phyloP scores from a whole-genome alignment of 805 yeast species.

The Wickerhamiella parazyma region DNA sequence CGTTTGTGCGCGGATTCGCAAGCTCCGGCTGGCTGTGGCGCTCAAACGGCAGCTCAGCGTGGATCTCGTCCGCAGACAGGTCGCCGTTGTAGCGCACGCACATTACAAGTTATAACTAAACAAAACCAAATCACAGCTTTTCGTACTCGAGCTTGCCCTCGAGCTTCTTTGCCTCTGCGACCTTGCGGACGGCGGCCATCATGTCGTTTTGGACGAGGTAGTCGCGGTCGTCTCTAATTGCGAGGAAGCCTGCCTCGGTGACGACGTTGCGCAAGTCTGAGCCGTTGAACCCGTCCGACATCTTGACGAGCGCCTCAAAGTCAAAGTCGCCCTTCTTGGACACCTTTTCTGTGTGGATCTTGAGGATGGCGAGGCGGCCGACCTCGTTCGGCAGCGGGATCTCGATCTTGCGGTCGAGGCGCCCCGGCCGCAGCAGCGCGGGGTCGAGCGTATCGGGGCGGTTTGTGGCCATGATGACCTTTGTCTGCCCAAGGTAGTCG shows the following conservation, averaged over 20 bases:
- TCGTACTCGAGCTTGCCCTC: slow-evolving; percentile 94
- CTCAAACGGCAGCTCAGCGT: neutral
- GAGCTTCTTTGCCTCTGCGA: slow-evolving; percentile 88
- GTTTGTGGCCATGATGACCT: slow-evolving; percentile 98
- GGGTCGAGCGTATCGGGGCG: slow-evolving; percentile 98
- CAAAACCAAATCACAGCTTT: slow-evolving; percentile 42
- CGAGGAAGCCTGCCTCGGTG: slow-evolving; percentile 98
- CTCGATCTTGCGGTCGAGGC: slow-evolving; percentile 92
- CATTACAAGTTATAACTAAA: slow-evolving; percentile 8
- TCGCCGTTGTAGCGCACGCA: slow-evolving; percentile 17
- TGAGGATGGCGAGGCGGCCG: slow-evolving; percentile 85
- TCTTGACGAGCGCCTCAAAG: slow-evolving; percentile 91
- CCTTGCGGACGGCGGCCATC: slow-evolving; percentile 97
- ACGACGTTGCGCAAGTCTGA: slow-evolving; percentile 94
- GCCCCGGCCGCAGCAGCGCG: slow-evolving; percentile 91
- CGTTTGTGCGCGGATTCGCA: neutral
- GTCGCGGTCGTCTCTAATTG: slow-evolving; percentile 95
- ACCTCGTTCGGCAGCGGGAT: slow-evolving; percentile 92
- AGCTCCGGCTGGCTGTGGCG: neutral
- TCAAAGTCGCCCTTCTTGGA: slow-evolving; percentile 91
- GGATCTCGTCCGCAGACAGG: neutral
- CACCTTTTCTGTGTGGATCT: slow-evolving; percentile 77
- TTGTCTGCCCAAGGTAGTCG: slow-evolving; percentile 90
- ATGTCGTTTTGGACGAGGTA: slow-evolving; percentile 84
- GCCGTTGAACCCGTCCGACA: slow-evolving; percentile 98